Evolutionary conservation across 805 yeast genomes (phyloP).

Genomic region (Tetrapisispora namnaoensis): DNA sequence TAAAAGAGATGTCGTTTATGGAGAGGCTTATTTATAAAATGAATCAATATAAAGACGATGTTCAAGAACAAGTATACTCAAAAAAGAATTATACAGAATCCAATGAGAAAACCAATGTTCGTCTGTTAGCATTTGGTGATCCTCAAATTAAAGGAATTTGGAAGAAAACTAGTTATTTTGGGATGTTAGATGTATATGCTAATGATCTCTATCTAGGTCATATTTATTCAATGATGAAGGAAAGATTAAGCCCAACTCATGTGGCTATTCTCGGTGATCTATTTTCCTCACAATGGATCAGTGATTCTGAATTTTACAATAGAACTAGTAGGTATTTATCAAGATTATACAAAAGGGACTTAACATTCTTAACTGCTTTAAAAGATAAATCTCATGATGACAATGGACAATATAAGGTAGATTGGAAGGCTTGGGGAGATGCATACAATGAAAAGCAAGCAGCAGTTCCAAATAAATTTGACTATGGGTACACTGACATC

Average conservation of each 20-base stretch:
- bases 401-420: constrained; percentile 17
- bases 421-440: constrained; percentile 25
- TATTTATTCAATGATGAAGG: constrained; percentile 56
- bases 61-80: constrained; percentile 7
- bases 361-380: constrained; percentile 43
- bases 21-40: not conserved
- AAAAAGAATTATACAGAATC: constrained; percentile 2
- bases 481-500: constrained; percentile 48
- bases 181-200: constrained; percentile 75
- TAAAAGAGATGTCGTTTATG: not conserved
- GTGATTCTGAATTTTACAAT: constrained; percentile 76
- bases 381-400: constrained; percentile 25
- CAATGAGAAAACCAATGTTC: constrained; percentile 24
- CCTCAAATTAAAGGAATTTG: constrained; percentile 93
- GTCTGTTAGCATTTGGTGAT: constrained; percentile 81
- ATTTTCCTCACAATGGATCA: constrained; percentile 91
- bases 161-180: constrained; percentile 58
- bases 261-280: constrained; percentile 90
- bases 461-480: constrained; percentile 19
- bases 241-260: constrained; percentile 59
- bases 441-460: constrained; percentile 11
- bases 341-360: constrained; percentile 57
- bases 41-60: not conserved
- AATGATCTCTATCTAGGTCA: constrained; percentile 88
- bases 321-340: constrained; percentile 67